These are phyloP conservation scores for Hymenoscyphus occultus DNA, from an alignment of 2,329 filamentous ascomycete species.

Conservation along the genomic window DNA sequence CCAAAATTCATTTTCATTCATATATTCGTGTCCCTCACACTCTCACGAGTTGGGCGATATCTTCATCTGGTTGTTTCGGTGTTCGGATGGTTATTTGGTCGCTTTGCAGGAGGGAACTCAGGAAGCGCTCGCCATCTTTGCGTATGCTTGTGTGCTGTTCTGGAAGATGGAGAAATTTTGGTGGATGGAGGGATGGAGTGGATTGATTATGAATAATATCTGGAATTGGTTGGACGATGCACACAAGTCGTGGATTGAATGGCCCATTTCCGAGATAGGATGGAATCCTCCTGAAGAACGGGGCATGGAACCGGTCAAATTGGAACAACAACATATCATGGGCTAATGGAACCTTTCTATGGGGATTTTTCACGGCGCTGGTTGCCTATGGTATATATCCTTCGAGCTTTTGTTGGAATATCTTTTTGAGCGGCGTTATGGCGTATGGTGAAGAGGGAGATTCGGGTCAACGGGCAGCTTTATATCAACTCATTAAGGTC, in stretches of 20 bases:
- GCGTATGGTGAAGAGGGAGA: neutral
- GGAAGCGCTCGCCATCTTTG: slow-evolving; percentile 26
- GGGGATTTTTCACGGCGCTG: neutral
- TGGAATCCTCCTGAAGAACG: slow-evolving; percentile 4
- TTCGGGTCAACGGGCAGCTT: neutral
- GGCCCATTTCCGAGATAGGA: slow-evolving; percentile 13
- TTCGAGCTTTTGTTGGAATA: neutral
- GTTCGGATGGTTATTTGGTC: slow-evolving; percentile 22
- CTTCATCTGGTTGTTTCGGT: slow-evolving; percentile 20
- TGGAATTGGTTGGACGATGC: slow-evolving; percentile 37
- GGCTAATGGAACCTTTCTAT: neutral
- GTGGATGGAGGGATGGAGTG: slow-evolving; percentile 36
- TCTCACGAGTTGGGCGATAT: slow-evolving; percentile 18
- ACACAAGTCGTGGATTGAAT: slow-evolving; percentile 25
- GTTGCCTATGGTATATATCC: neutral
- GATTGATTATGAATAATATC: slow-evolving; percentile 35
- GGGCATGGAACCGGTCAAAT: neutral
- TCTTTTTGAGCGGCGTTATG: neutral
- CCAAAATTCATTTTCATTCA: slow-evolving; percentile 12
- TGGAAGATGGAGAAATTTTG: slow-evolving; percentile 17
- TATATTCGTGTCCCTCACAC: slow-evolving; percentile 9
- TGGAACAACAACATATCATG: neutral
- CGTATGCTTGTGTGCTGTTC: slow-evolving; percentile 21
- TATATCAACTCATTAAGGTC: too few relatives aligned
- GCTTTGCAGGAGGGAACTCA: slow-evolving; percentile 37